Conservation (phyloP, 2,329 filamentous ascomycete species). For the Pseudomassariella vexata region DNA sequence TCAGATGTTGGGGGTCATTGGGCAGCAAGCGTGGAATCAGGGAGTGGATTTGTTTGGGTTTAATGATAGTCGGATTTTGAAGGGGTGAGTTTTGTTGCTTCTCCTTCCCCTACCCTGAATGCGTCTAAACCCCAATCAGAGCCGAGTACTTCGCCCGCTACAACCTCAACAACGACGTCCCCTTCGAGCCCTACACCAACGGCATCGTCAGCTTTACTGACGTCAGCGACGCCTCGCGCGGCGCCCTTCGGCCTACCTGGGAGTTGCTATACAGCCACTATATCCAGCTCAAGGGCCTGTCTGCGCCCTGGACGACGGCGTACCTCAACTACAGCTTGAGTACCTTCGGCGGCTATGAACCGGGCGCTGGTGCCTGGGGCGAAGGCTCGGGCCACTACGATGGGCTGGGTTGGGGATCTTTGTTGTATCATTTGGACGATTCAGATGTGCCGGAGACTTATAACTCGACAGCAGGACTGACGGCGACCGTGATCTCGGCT, state of each 20-base stretch:
- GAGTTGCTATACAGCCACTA: conserved; percentile 17
- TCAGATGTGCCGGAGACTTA: no score
- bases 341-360: conserved; percentile 9
- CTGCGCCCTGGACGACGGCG: conserved; percentile 14
- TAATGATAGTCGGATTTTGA: conserved; percentile 2
- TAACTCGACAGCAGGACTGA: no score
- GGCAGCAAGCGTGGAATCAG: conserved; percentile 4
- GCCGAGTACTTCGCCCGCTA: conserved; percentile 17
- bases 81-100: background rate
- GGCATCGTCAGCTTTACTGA: conserved; percentile 10
- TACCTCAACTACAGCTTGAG: conserved; percentile 11
- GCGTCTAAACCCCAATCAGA: no score
- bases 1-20: conserved; percentile 3
- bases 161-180: conserved; percentile 15
- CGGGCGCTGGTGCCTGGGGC: conserved; percentile 7
- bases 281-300: conserved; percentile 11
- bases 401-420: conserved; percentile 10
- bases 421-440: conserved; percentile 11
- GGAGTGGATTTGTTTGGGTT: conserved; percentile 1
- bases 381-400: conserved; percentile 8
- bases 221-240: conserved; percentile 12
- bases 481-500: no score
- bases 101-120: no score
- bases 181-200: conserved; percentile 14
- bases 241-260: conserved; percentile 12